Base-by-base conservation (phyloP, 305 asterid species). In the Fraxinus latifolia region DNA sequence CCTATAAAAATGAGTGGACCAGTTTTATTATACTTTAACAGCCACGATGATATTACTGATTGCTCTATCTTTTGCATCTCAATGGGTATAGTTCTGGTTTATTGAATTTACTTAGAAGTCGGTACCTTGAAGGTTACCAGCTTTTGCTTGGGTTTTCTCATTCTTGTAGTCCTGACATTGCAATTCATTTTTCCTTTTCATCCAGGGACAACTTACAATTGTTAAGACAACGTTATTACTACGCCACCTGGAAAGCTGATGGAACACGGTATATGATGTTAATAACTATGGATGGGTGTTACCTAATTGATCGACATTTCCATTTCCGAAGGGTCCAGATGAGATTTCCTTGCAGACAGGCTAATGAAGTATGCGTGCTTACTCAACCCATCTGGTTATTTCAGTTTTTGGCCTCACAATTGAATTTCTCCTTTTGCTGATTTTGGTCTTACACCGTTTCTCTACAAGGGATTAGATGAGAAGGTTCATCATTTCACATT, bases 251-350 rank as follows among this genome's bases (percentile, higher is more conserved):
- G 99, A 96, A 96, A 87, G 99, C 99, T 84, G 98, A 96, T 87
- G 99, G 99, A 79, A 96, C 99, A 36, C 92, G 99, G 87, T 96
- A 94, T 83, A 94, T 96, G 98, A 96, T 96, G 99, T 90, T 96
- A 77, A 94, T 96, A 86, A 96, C 98, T 70, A 83, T 89, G 91
- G 98, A 96, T 87, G 99, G 99, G 36, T 96, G 99, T 79, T 96
- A 94, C 89, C 86, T 96, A 87, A 79, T 94, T 82, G 98, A 96
- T 89, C 89, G 99, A 82, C 91, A 90, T 91, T 96, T 96, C 81
- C 91, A 37, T 82, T 96, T 94, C 81, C 95, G 99, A 67, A 91
- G 99, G 89, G 98, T 94, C 82, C 98, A 96, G 88, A 93, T 94
- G 98, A 88, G 98, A 86, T 96, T 96, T 84, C 98, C 99, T 78